Conservation (phyloP, 1,284 basidiomycete species). For the Paramarasmius palmivorus region DNA sequence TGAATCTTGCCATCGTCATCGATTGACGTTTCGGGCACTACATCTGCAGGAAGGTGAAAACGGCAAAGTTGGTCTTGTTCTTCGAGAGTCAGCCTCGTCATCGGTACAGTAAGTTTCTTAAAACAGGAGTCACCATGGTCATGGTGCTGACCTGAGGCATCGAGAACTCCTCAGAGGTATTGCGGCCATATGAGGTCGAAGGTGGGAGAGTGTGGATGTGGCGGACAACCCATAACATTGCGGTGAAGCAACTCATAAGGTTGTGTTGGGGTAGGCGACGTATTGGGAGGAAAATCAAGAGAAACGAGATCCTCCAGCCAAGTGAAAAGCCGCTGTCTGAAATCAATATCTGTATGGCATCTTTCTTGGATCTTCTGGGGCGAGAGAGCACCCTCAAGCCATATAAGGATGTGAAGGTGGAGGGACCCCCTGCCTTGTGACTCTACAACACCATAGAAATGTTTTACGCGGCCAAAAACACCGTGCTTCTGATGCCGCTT, state of each 20-base stretch:
- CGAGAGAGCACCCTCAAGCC: not conserved
- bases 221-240: not conserved
- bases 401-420: slow-evolving; percentile 11
- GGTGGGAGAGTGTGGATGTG: not conserved
- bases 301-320: slow-evolving; percentile 4
- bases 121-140: slow-evolving; percentile 7
- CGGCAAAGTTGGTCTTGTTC: slow-evolving; percentile 10
- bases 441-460: slow-evolving; percentile 13
- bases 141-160: slow-evolving; percentile 3
- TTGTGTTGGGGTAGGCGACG: not conserved
- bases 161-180: slow-evolving; percentile 7
- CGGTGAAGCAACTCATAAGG: not conserved
- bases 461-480: slow-evolving; percentile 5
- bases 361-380: not conserved
- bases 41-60: not conserved
- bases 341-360: not conserved
- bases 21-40: not conserved
- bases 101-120: slow-evolving; percentile 2
- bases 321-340: not conserved
- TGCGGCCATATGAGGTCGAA: slow-evolving; percentile 2
- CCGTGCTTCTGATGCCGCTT: not conserved
- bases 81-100: not conserved
- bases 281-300: not conserved
- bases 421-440: slow-evolving; percentile 12
- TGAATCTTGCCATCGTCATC: slow-evolving; percentile 1